Evolutionary conservation across 2,329 filamentous ascomycete species (phyloP).

Genomic region (Aspergillus latus): DNA sequence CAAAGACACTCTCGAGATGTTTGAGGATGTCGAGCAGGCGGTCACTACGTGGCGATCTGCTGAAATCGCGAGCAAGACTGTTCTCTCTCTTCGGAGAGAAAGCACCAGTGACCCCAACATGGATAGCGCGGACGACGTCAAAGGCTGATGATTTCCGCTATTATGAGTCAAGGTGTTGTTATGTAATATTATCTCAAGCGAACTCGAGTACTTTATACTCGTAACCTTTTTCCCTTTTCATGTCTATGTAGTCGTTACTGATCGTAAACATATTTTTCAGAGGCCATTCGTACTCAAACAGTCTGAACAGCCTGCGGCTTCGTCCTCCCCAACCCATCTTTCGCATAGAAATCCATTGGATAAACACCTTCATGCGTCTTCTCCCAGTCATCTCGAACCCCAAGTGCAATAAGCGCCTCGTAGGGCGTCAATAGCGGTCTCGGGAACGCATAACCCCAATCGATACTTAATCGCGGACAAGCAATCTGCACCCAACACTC

Average conservation of each 20-base stretch:
- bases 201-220: neutral
- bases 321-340: conserved; percentile 82
- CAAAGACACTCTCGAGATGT: conserved; percentile 85
- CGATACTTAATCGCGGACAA: conserved; percentile 93
- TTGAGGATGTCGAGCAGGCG: conserved; percentile 77
- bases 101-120: conserved; percentile 40
- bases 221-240: neutral
- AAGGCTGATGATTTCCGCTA: conserved; percentile 25
- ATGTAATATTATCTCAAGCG: conserved; percentile 21
- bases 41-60: conserved; percentile 74
- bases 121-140: conserved; percentile 38
- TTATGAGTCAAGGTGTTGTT: conserved; percentile 23
- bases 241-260: neutral
- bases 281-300: neutral
- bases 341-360: conserved; percentile 98
- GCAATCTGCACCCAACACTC: conserved; percentile 99
- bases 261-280: conserved; percentile 2
- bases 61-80: conserved; percentile 51
- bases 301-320: conserved; percentile 20
- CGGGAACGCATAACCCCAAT: conserved; percentile 97
- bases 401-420: conserved; percentile 88
- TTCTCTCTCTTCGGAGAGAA: conserved; percentile 37
- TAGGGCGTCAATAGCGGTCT: conserved; percentile 88
- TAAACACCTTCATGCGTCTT: conserved; percentile 66
- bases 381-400: conserved; percentile 73